Evolutionary conservation across 1,139 yeast genomes (phyloP).

Genomic region (Taiozyma sp.): DNA sequence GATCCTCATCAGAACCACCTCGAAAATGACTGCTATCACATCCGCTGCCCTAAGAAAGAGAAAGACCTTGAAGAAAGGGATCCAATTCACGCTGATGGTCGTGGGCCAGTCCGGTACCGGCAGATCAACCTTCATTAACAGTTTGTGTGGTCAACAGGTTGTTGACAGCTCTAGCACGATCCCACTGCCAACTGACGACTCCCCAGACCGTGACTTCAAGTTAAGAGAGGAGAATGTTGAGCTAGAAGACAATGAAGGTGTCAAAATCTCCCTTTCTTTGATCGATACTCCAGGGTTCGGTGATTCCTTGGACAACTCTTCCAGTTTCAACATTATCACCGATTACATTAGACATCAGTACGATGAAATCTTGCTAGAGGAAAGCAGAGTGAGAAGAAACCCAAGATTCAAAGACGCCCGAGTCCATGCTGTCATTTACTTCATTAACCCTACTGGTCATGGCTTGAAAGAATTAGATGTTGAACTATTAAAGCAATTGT

Average conservation of each 20-base stretch:
- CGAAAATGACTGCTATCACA: slow-evolving; percentile 32
- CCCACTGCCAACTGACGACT: slow-evolving; percentile 40
- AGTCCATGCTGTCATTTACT: slow-evolving; percentile 69
- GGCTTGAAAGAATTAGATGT: slow-evolving; percentile 75
- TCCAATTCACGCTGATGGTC: slow-evolving; percentile 80
- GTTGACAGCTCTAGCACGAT: slow-evolving; percentile 47
- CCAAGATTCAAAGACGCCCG: slow-evolving; percentile 77
- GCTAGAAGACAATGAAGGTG: slow-evolving; percentile 74
- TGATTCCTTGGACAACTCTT: slow-evolving; percentile 62
- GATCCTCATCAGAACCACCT: slow-evolving; percentile 3
- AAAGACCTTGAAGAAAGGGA: slow-evolving; percentile 82
- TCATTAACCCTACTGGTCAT: slow-evolving; percentile 73
- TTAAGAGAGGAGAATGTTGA: slow-evolving; percentile 53
- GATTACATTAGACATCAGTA: slow-evolving; percentile 75
- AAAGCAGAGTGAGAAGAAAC: slow-evolving; percentile 84
- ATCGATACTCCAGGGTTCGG: slow-evolving; percentile 84
- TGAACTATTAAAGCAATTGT: slow-evolving; percentile 70
- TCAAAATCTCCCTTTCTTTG: slow-evolving; percentile 56
- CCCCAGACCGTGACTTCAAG: slow-evolving; percentile 38
- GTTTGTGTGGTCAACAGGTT: slow-evolving; percentile 84
- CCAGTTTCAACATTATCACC: slow-evolving; percentile 57
- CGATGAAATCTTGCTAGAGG: slow-evolving; percentile 89
- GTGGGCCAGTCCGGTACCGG: slow-evolving; percentile 82
- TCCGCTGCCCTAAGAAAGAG: slow-evolving; percentile 51
- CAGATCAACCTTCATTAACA: slow-evolving; percentile 79